phyloP scores from a whole-genome alignment of 2,329 filamentous ascomycete species.

The Aureobasidium subglaciale region DNA sequence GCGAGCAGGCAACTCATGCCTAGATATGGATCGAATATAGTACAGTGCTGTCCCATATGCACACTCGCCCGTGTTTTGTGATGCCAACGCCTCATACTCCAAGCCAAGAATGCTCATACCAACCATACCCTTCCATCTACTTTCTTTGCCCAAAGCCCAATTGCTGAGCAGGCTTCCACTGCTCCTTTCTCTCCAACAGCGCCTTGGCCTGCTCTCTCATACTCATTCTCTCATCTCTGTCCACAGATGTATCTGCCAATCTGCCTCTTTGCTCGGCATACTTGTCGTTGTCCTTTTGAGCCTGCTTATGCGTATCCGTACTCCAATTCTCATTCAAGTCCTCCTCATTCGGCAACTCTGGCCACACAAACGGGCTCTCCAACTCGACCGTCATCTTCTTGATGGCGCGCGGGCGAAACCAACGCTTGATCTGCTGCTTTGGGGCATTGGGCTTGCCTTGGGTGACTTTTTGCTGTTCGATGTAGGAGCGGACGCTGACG shows the following conservation, averaged over 20 bases:
- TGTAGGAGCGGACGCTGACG: conserved; percentile 66
- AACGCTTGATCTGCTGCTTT: conserved; percentile 36
- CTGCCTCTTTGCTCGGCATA: conserved; percentile 30
- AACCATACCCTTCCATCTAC: no score
- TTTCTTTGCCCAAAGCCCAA: conserved; percentile 1
- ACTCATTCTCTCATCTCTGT: conserved; percentile 30
- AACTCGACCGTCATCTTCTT: conserved; percentile 97
- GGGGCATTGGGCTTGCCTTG: conserved; percentile 39
- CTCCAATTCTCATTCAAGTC: conserved; percentile 44
- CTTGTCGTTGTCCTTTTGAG: conserved; percentile 33
- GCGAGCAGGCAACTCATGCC: not conserved
- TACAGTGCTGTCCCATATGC: conserved; percentile 13
- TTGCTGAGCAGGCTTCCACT: conserved; percentile 44
- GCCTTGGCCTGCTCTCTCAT: conserved; percentile 56
- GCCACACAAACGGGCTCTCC: conserved; percentile 81
- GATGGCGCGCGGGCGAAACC: conserved; percentile 62
- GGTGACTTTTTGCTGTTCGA: conserved; percentile 61
- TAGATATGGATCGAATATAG: conserved; percentile 1
- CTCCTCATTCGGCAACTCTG: conserved; percentile 57
- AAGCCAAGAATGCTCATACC: not conserved
- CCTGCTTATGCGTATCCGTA: conserved; percentile 22
- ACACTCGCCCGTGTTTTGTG: not conserved
- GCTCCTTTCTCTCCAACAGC: conserved; percentile 52
- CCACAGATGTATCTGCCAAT: conserved; percentile 33
- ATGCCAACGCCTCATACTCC: conserved; percentile 5